phyloP scores from a whole-genome alignment of 805 yeast species.

The Barnettozyma populi region DNA sequence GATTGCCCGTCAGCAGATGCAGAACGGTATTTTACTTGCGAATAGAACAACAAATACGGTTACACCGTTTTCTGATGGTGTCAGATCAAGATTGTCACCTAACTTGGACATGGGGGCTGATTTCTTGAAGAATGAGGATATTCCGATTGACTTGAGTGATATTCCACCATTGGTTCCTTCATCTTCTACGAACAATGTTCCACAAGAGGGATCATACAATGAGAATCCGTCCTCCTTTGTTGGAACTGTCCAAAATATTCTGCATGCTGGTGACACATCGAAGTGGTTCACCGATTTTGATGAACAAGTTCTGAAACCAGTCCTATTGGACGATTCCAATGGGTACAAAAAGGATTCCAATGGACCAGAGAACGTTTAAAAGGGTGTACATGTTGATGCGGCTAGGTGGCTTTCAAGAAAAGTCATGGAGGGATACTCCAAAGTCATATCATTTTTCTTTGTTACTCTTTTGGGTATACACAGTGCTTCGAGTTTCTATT shows the following conservation, averaged over 20 bases:
- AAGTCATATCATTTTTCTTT: not conserved
- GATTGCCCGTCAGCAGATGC: slow-evolving; percentile 13
- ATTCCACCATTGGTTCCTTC: slow-evolving; percentile 23
- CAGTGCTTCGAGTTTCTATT: not conserved
- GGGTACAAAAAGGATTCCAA: not conserved
- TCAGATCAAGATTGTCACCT: slow-evolving; percentile 18
- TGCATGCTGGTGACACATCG: slow-evolving; percentile 65
- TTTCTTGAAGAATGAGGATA: slow-evolving; percentile 22
- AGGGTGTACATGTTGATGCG: not conserved
- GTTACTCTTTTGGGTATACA: not conserved
- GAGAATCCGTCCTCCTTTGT: slow-evolving; percentile 14
- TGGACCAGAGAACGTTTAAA: not conserved
- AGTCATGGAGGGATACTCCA: not conserved
- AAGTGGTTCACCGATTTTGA: slow-evolving; percentile 93
- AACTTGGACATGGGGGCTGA: slow-evolving; percentile 18
- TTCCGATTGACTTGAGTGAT: slow-evolving; percentile 18
- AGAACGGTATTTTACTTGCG: slow-evolving; percentile 2
- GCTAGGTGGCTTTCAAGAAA: not conserved
- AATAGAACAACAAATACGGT: slow-evolving; percentile 5
- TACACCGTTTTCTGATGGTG: slow-evolving; percentile 26
- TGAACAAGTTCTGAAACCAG: slow-evolving; percentile 90
- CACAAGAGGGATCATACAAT: not conserved
- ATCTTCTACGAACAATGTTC: not conserved
- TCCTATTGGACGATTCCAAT: slow-evolving; percentile 56
- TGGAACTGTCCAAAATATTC: slow-evolving; percentile 23